phyloP scores from a whole-genome alignment of 306 rosid genomes.

The Pyrus betulifolia region DNA sequence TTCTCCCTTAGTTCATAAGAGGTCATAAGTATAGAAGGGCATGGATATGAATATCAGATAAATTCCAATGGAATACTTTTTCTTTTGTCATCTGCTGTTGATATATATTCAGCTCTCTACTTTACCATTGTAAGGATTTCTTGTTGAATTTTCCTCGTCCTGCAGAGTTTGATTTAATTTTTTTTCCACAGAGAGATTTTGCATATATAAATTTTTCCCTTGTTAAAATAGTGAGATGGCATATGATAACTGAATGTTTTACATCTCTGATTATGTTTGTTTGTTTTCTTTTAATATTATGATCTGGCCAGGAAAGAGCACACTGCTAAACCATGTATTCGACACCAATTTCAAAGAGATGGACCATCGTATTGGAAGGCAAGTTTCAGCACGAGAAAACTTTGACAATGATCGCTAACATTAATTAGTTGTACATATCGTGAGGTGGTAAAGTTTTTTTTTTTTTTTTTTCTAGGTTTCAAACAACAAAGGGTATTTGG shows the following conservation, averaged over 20 bases:
- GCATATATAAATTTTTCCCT: background rate
- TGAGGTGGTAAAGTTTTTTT: background rate
- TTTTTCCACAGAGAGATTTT: too few species aligned
- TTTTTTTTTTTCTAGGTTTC: too few species aligned
- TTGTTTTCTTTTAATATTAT: background rate
- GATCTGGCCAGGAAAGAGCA: conserved; percentile 79
- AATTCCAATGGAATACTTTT: background rate
- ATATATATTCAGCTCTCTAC: too few species aligned
- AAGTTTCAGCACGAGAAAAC: conserved; percentile 3
- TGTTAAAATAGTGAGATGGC: background rate
- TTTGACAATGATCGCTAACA: conserved; percentile 7
- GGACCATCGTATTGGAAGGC: conserved; percentile 96
- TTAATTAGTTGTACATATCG: background rate
- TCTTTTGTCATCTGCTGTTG: background rate
- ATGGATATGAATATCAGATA: background rate
- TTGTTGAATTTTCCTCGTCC: background rate
- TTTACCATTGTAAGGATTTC: background rate
- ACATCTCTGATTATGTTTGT: background rate
- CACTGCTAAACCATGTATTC: conserved; percentile 71
- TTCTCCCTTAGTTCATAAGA: too few species aligned
- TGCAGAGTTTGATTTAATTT: too few species aligned
- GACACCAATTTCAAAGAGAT: conserved; percentile 85
- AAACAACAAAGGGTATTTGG: conserved; percentile 93
- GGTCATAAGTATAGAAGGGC: background rate
- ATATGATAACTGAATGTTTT: background rate